Conservation (phyloP, 1,139 yeast genomes). For the Hyphopichia fennica region DNA sequence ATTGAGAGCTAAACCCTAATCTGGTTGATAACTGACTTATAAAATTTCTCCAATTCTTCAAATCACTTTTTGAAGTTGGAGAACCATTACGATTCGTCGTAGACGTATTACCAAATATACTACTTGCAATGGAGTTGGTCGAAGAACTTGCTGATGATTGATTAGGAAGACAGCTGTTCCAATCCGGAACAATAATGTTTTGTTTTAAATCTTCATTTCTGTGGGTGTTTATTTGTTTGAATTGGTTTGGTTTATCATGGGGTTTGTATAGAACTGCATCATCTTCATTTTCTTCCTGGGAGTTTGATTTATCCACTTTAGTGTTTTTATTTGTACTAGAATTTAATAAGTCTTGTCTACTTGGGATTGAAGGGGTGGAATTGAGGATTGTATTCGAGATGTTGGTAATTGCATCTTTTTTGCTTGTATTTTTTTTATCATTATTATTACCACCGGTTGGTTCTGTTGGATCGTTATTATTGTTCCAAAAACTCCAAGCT, state of each 20-base stretch:
- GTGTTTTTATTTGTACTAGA: conserved; percentile 46
- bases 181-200: conserved; percentile 45
- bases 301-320: conserved; percentile 48
- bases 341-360: conserved; percentile 15
- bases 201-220: conserved; percentile 45
- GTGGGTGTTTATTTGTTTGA: conserved; percentile 46
- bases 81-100: conserved; percentile 22
- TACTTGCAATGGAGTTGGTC: conserved; percentile 7
- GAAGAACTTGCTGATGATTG: conserved; percentile 18
- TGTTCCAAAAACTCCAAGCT: conserved; percentile 42
- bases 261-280: conserved; percentile 52
- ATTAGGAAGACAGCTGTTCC: conserved; percentile 40
- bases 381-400: conserved; percentile 35
- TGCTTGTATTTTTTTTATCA: conserved; percentile 7
- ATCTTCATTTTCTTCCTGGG: conserved; percentile 20
- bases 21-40: conserved; percentile 36
- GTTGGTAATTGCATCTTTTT: conserved; percentile 11
- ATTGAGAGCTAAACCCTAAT: conserved; percentile 38
- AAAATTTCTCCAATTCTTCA: conserved; percentile 39
- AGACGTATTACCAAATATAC: conserved; percentile 27
- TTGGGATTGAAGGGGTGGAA: conserved; percentile 31
- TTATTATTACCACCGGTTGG: conserved; percentile 7
- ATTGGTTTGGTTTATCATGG: conserved; percentile 42
- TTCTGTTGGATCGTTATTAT: conserved; percentile 7
- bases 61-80: conserved; percentile 22